Percentiles rank a stretch among this genome's conserved stretches.
These are phyloP conservation scores for Aspergillus pseudoglaucus DNA, from an alignment of 2,329 filamentous ascomycete genomes.

Conservation along the genomic window DNA sequence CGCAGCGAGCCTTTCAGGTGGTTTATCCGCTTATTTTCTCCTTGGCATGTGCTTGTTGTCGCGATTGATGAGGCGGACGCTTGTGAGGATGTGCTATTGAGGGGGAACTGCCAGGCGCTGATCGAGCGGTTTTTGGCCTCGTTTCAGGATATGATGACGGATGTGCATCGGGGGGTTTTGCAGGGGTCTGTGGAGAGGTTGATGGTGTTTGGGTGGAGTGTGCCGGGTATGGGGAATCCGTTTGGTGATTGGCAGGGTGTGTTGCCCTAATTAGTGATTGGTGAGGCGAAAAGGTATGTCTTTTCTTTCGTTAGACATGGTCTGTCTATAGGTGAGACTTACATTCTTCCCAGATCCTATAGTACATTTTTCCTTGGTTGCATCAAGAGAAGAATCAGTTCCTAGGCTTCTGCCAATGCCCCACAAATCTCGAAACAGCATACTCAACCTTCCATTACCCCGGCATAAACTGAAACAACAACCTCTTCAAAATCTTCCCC, in stretches of 20 bases:
- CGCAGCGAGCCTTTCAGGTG: conserved; percentile 18
- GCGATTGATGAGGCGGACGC: conserved; percentile 26
- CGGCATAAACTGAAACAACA: not conserved
- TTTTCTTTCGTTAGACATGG: no score
- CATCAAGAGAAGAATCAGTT: no score
- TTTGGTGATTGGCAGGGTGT: no score
- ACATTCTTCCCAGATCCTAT: no score
- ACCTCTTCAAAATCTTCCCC: not conserved
- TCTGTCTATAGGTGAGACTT: no score
- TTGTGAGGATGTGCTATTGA: conserved; percentile 18
- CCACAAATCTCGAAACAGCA: no score
- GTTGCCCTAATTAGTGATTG: no score
- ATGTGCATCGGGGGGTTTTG: conserved; percentile 22
- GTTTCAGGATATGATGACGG: conserved; percentile 18
- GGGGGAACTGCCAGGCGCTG: conserved; percentile 18
- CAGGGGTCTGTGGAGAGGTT: conserved; percentile 26
- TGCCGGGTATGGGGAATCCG: no score
- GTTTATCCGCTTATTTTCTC: conserved; percentile 23
- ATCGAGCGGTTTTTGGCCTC: conserved; percentile 18
- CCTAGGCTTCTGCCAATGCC: no score
- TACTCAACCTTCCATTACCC: not conserved
- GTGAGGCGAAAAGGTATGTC: no score
- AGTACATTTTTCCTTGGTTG: no score
- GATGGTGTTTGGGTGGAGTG: conserved; percentile 11
- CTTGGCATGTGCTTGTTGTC: conserved; percentile 28